Evolutionary conservation across 1,284 basidiomycete species (phyloP).

Genomic region (Boletus sp.): DNA sequence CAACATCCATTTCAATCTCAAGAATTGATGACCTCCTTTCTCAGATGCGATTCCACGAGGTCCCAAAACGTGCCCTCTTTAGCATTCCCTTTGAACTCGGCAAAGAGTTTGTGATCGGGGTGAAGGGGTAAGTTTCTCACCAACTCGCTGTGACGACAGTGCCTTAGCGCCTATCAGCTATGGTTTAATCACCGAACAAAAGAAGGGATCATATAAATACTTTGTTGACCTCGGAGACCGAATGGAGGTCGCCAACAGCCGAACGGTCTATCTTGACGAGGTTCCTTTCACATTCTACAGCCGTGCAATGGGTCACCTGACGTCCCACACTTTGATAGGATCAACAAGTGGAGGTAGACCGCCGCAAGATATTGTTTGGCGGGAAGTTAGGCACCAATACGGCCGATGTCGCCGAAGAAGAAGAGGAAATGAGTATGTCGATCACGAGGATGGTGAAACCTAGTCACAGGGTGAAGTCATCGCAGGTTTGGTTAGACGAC

Average conservation of each 20-base stretch:
- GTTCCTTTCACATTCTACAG: constrained; percentile 35
- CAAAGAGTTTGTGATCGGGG: constrained; percentile 78
- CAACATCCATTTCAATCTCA: constrained; percentile 65
- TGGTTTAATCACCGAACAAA: constrained; percentile 81
- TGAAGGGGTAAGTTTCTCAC: constrained; percentile 70
- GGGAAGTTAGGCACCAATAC: constrained; percentile 50
- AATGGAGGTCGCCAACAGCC: constrained; percentile 68
- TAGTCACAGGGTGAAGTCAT: constrained; percentile 44
- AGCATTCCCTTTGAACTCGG: constrained; percentile 80
- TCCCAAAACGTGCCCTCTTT: constrained; percentile 85
- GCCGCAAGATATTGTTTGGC: constrained; percentile 57
- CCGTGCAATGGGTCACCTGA: constrained; percentile 12
- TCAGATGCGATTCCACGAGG: constrained; percentile 81
- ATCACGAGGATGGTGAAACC: constrained; percentile 42
- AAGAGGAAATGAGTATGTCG: constrained; percentile 25
- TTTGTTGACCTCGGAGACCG: constrained; percentile 76
- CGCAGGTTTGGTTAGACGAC: background rate
- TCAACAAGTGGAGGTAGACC: constrained; percentile 55
- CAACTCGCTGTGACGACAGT: constrained; percentile 4
- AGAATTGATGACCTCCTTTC: constrained; percentile 75
- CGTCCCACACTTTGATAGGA: constrained; percentile 40
- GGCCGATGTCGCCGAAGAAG: constrained; percentile 44
- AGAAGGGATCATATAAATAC: constrained; percentile 74
- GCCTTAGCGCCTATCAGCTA: constrained; percentile 50
- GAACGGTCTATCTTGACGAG: constrained; percentile 76